phyloP scores from a whole-genome alignment of 345 rosid species.

The Syzygium jambos region DNA sequence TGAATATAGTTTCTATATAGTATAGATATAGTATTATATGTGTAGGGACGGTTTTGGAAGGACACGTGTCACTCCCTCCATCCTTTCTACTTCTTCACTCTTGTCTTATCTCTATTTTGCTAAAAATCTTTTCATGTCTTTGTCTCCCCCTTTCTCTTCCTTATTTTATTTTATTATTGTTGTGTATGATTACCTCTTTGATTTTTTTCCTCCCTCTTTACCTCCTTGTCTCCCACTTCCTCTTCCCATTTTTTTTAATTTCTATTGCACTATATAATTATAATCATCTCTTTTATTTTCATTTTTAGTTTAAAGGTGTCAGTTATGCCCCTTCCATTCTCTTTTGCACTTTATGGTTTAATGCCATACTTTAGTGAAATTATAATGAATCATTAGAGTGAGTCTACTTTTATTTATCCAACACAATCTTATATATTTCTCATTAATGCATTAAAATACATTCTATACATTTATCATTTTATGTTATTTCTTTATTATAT shows the following conservation, averaged over 20 bases:
- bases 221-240: not conserved
- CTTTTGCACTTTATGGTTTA: not conserved
- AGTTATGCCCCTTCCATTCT: not conserved
- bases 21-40: not conserved
- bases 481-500: not conserved
- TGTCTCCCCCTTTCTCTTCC: not conserved
- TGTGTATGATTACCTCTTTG: not conserved
- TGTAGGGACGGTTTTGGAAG: not conserved
- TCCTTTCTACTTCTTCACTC: not conserved
- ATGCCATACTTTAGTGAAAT: not conserved
- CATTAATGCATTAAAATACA: not conserved
- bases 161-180: too few relatives aligned
- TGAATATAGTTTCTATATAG: not conserved
- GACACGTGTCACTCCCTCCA: not conserved
- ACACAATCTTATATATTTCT: not conserved
- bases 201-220: not conserved
- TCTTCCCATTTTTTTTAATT: not conserved
- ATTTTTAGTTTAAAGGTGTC: not conserved
- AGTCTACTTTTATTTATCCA: not conserved
- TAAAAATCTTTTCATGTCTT: not conserved
- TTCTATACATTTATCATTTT: not conserved
- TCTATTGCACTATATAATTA: not conserved
- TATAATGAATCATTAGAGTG: not conserved
- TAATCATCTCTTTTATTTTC: not conserved
- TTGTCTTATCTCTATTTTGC: not conserved